These are phyloP conservation scores for Penicillium sp. DNA, from an alignment of 2,329 filamentous ascomycete genomes.

Conservation along the genomic window DNA sequence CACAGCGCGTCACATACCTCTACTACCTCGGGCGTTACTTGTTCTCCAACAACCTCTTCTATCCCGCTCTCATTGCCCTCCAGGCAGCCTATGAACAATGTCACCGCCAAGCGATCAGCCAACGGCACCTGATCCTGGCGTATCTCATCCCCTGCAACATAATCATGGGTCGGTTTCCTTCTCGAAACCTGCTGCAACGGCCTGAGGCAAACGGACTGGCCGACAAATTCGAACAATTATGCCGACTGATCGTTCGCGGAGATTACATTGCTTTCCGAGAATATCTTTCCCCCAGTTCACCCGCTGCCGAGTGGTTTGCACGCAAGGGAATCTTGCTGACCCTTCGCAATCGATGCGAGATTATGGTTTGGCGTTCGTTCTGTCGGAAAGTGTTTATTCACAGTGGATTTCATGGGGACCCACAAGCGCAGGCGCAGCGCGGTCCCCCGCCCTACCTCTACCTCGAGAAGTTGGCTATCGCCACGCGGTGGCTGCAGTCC, in stretches of 20 bases:
- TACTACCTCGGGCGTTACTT: constrained; percentile 93
- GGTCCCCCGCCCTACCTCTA: constrained; percentile 71
- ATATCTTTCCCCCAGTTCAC: constrained; percentile 58
- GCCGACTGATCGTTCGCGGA: constrained; percentile 69
- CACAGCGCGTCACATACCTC: constrained; percentile 86
- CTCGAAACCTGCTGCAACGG: constrained; percentile 63
- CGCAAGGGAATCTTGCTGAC: constrained; percentile 74
- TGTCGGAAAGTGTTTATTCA: constrained; percentile 76
- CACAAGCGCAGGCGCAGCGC: constrained; percentile 44
- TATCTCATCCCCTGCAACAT: constrained; percentile 83
- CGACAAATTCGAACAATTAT: constrained; percentile 72
- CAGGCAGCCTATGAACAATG: constrained; percentile 81
- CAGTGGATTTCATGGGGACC: constrained; percentile 68
- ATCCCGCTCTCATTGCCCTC: constrained; percentile 72
- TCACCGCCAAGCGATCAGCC: constrained; percentile 58
- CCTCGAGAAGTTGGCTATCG: constrained; percentile 66
- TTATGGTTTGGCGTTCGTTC: constrained; percentile 81
- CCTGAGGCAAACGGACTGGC: constrained; percentile 69
- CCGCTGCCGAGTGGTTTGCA: constrained; percentile 71
- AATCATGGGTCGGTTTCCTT: constrained; percentile 81
- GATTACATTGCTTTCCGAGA: constrained; percentile 73
- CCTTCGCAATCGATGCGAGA: constrained; percentile 74
- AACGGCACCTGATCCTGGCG: constrained; percentile 77
- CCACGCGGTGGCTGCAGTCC: constrained; percentile 65
- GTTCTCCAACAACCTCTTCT: constrained; percentile 81